These are phyloP conservation scores for Gorgonomyces haynaldii DNA, from an alignment of 192 early-diverging fungal species.

Conservation along the genomic window DNA sequence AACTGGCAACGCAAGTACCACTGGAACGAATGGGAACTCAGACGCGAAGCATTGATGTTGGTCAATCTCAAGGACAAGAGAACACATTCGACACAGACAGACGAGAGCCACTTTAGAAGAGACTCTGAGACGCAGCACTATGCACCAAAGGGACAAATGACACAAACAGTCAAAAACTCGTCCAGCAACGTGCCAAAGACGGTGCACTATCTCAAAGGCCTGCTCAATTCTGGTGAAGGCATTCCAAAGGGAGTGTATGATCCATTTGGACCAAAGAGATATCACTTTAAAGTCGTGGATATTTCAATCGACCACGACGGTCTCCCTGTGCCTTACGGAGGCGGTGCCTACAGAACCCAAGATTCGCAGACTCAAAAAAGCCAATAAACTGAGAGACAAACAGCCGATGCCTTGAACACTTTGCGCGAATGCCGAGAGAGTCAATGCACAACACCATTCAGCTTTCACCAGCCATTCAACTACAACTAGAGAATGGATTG, in stretches of 20 bases:
- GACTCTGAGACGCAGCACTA: conserved; percentile 50
- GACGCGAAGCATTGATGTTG: conserved; percentile 42
- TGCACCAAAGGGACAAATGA: conserved; percentile 29
- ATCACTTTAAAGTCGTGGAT: conserved; percentile 39
- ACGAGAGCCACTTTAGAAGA: conserved; percentile 30
- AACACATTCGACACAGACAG: conserved; percentile 44
- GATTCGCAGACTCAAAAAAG: too few relatives aligned
- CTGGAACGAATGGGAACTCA: conserved; percentile 54
- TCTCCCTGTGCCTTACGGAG: conserved; percentile 23
- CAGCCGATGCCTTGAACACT: background rate
- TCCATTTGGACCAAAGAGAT: background rate
- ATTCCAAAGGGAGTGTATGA: conserved; percentile 7
- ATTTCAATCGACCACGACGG: conserved; percentile 34
- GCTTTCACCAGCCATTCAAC: too few relatives aligned
- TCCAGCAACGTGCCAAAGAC: conserved; percentile 26
- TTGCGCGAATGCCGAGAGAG: background rate
- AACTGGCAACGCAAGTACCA: conserved; percentile 38
- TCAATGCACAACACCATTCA: too few relatives aligned
- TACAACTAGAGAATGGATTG: too few relatives aligned
- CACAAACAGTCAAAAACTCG: conserved; percentile 30
- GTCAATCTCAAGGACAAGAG: conserved; percentile 44
- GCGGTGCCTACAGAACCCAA: conserved; percentile 16
- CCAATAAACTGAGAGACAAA: too few relatives aligned
- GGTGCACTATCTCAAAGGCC: conserved; percentile 29
- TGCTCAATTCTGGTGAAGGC: conserved; percentile 14